These are phyloP conservation scores for Cicer pinnatifidum DNA, from an alignment of 306 rosid species.

Conservation along the genomic window DNA sequence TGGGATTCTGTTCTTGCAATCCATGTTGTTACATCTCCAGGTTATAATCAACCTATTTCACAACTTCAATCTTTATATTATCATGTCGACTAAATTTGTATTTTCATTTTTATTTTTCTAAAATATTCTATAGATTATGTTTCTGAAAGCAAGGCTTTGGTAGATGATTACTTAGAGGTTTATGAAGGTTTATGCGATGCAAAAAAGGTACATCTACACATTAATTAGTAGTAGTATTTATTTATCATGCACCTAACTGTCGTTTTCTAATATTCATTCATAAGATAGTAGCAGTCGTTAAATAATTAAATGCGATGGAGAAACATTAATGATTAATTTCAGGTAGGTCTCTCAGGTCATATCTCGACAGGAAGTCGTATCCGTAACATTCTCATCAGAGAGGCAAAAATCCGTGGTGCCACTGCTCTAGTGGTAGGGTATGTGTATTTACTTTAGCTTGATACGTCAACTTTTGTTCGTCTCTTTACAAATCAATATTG, in stretches of 20 bases:
- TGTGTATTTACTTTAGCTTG: neutral
- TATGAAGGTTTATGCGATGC: slow-evolving; percentile 63
- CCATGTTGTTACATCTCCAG: slow-evolving; percentile 66
- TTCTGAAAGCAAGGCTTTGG: slow-evolving; percentile 51
- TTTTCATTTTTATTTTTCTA: neutral
- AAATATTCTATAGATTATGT: slow-evolving; percentile 49
- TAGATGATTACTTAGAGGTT: slow-evolving; percentile 69
- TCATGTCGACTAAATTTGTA: neutral
- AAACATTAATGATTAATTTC: slow-evolving; percentile 42
- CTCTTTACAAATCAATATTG: too few relatives aligned
- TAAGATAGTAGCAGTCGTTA: too few relatives aligned
- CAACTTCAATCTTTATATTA: too few relatives aligned
- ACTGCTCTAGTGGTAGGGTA: slow-evolving; percentile 81
- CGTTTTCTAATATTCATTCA: slow-evolving; percentile 21
- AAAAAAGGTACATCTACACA: slow-evolving; percentile 56
- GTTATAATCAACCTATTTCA: slow-evolving; percentile 37
- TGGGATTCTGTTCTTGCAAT: slow-evolving; percentile 79
- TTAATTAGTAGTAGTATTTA: neutral
- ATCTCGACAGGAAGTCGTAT: slow-evolving; percentile 63
- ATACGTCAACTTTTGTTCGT: too few relatives aligned
- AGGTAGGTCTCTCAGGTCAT: slow-evolving; percentile 66
- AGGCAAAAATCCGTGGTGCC: slow-evolving; percentile 63
- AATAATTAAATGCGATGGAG: too few relatives aligned
- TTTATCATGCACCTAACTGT: neutral
- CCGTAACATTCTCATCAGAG: slow-evolving; percentile 60